Percentiles rank a stretch among this genome's conserved stretches.
Evolutionary conservation across 768 basidiomycete genomes (phyloP).

Genomic region (Psilocybe azurescens): DNA sequence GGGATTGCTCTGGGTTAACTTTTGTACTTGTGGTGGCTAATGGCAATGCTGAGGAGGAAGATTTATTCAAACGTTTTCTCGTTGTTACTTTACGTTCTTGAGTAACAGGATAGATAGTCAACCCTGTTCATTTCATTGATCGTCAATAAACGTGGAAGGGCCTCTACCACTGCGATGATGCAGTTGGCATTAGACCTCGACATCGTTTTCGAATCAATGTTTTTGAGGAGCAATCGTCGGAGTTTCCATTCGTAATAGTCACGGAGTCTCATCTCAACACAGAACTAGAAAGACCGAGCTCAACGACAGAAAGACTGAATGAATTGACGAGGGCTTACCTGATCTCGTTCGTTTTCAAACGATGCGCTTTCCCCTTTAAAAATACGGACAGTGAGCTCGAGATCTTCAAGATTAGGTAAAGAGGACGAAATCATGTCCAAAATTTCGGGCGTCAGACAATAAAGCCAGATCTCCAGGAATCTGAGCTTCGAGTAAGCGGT

Average conservation of each 20-base stretch:
- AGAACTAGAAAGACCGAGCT: neutral
- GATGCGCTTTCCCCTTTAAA: neutral
- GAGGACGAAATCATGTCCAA: neutral
- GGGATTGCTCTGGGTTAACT: too few species aligned
- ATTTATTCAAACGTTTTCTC: too few species aligned
- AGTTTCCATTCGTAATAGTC: neutral
- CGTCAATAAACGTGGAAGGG: neutral
- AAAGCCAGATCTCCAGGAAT: neutral
- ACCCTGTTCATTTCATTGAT: neutral
- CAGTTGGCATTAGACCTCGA: neutral
- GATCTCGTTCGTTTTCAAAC: neutral
- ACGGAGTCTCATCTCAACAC: neutral
- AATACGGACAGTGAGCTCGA: neutral
- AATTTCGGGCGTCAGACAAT: constrained; percentile 1
- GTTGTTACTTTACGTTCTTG: too few species aligned
- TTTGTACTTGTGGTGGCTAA: too few species aligned
- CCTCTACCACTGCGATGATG: neutral
- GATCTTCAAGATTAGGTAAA: constrained; percentile 1
- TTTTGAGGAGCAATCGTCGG: neutral
- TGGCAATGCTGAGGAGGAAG: too few species aligned
- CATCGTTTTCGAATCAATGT: neutral
- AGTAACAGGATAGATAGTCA: neutral
- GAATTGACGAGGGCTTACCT: neutral
- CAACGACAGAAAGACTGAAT: too few species aligned
- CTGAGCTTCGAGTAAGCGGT: neutral